Base-by-base conservation (phyloP, 164 flowering plant genomes). In the Kingdonia uniflora region DNA sequence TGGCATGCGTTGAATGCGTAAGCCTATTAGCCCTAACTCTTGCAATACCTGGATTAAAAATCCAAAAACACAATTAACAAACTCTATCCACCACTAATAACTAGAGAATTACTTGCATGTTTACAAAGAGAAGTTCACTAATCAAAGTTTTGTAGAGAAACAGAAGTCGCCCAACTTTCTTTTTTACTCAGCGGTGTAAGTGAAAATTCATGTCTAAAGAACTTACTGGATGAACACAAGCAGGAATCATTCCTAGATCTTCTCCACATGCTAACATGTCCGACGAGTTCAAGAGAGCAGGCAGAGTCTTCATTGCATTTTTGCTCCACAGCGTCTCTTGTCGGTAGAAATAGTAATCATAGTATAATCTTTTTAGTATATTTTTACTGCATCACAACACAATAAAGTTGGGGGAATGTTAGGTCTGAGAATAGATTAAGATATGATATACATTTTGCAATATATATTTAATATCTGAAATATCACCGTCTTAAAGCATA, bases 1-100 rank as follows among this genome's bases (percentile, higher is more conserved):
- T 19, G 96, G 86, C 99, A 92, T 92, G n/a, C 99, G 87, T 61
- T 92, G 99, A 69, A 92, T 88, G 54, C 99, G 88, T 54, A 88
- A 63, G 54, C 99, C 99, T 53, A 92, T 71, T 53, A 92, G 63
- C 51, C 95, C 99, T 53, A 92, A 58, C 66, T 92, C 99, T 76
- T 88, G 95, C 99, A 92, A 80, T 37, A 92, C 96, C 99, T 92
- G 77, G 54, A 69, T 61, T 11, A 15, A 56, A 50, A 40, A 24
- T 20, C 35, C 35, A 57, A 29, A 29, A 42, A 38, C 69, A 56
- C 22, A 57, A 52, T 16, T 17, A 20, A 40, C 19, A 44, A 41
- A 39, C 19, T n/a, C 10, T 39, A 26, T 16, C 35, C 35, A 29
- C 35, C 35, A 29, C 35, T 29, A 8, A 29, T 8, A 29, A 4